phyloP scores from a whole-genome alignment of 129 eudicot genomes.

The Helianthus tuberosus region DNA sequence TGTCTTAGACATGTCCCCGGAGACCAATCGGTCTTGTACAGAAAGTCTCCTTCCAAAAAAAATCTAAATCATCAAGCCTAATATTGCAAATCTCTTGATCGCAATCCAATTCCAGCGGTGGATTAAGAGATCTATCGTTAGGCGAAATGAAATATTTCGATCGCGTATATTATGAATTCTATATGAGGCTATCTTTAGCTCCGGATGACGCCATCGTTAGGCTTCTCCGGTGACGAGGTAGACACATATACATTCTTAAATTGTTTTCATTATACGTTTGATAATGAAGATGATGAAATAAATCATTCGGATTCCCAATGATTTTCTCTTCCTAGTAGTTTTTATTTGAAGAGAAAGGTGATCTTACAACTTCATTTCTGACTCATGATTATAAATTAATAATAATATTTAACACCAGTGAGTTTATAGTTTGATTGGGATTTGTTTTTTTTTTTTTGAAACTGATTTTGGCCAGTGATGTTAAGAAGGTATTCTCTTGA shows the following conservation, averaged over 20 bases:
- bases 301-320: constrained; percentile 75
- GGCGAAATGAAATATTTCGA: constrained; percentile 38
- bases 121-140: constrained; percentile 69
- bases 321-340: constrained; percentile 40
- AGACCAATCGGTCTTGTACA: too few species aligned
- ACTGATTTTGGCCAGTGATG: too few species aligned
- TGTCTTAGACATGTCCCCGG: too few species aligned
- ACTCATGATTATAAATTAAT: constrained; percentile 17
- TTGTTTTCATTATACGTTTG: too few species aligned
- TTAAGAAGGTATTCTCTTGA: too few species aligned
- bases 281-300: constrained; percentile 46
- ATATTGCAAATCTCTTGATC: constrained; percentile 61
- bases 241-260: constrained; percentile 29
- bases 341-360: constrained; percentile 40
- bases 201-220: constrained; percentile 28
- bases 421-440: too few species aligned
- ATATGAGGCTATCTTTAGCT: constrained; percentile 57
- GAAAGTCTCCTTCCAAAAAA: too few species aligned
- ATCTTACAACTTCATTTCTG: constrained; percentile 43
- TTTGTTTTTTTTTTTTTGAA: too few species aligned
- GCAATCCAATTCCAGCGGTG: constrained; percentile 3
- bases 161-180: constrained; percentile 32
- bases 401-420: too few species aligned
- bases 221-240: constrained; percentile 52
- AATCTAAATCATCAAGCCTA: constrained; percentile 23